phyloP scores from a whole-genome alignment of 768 basidiomycete genomes.

The Punctularia strigosozonata region DNA sequence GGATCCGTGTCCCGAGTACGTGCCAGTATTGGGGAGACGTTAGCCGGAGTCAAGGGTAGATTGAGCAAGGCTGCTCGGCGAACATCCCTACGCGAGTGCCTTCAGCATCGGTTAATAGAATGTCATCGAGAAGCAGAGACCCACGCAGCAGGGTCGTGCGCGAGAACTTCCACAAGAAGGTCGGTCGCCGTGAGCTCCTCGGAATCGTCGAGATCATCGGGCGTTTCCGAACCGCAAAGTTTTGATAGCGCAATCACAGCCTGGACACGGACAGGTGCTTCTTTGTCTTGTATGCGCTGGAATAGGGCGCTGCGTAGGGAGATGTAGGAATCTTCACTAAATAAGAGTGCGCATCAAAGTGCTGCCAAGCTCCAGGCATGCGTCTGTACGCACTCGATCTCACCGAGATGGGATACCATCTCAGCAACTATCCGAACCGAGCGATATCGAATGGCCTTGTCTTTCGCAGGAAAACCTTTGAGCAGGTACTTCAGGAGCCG shows the following conservation, averaged over 20 bases:
- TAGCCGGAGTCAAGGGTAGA: slow-evolving; percentile 42
- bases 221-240: slow-evolving; percentile 56
- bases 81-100: slow-evolving; percentile 54
- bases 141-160: slow-evolving; percentile 67
- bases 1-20: slow-evolving; percentile 76
- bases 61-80: slow-evolving; percentile 70
- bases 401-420: slow-evolving; percentile 32
- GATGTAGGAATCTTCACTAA: slow-evolving; percentile 67
- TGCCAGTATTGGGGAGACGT: slow-evolving; percentile 55
- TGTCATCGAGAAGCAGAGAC: slow-evolving; percentile 16
- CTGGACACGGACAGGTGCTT: slow-evolving; percentile 62
- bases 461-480: slow-evolving; percentile 36
- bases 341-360: background rate
- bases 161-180: slow-evolving; percentile 54
- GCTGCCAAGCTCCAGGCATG: background rate
- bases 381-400: slow-evolving; percentile 32
- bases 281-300: slow-evolving; percentile 71
- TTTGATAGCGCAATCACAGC: slow-evolving; percentile 73
- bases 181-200: slow-evolving; percentile 39
- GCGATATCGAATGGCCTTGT: slow-evolving; percentile 37
- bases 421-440: slow-evolving; percentile 31
- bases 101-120: background rate
- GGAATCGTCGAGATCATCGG: slow-evolving; percentile 32
- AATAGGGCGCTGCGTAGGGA: slow-evolving; percentile 51
- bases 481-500: slow-evolving; percentile 50